A percentile compares a stretch with the other conserved stretches of the same genome.
phyloP scores from a whole-genome alignment of 768 basidiomycete species.

The Leccinum sublutescens region DNA sequence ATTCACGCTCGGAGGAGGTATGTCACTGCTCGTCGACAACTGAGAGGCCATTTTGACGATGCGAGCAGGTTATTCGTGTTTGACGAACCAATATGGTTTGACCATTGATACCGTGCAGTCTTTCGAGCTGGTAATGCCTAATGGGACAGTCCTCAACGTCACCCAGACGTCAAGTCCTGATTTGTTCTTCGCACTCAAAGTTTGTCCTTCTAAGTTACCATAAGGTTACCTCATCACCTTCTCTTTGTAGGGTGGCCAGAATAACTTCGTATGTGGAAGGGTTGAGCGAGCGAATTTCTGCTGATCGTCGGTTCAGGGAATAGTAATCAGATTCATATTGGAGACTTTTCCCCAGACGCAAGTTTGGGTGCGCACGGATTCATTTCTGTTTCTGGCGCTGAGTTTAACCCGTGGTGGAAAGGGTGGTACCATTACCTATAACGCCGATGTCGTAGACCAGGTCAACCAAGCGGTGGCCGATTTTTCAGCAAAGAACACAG shows the following conservation, averaged over 20 bases:
- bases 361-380: neutral
- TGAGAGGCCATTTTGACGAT: neutral
- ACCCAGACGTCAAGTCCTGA: slow-evolving; percentile 35
- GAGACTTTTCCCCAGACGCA: neutral
- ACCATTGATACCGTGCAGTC: slow-evolving; percentile 53
- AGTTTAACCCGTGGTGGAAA: slow-evolving; percentile 15
- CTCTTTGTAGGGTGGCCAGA: neutral
- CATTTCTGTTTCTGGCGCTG: neutral
- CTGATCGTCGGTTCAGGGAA: neutral
- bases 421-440: slow-evolving; percentile 46
- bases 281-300: too few relatives aligned
- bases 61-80: slow-evolving; percentile 35
- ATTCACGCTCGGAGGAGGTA: neutral
- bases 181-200: slow-evolving; percentile 36
- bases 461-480: slow-evolving; percentile 11
- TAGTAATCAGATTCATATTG: neutral
- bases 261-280: neutral
- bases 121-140: slow-evolving; percentile 50
- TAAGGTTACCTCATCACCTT: neutral
- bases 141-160: slow-evolving; percentile 41
- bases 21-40: neutral
- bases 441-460: neutral
- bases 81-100: slow-evolving; percentile 59
- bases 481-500: slow-evolving; percentile 9
- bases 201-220: neutral